phyloP scores from a whole-genome alignment of 257 asterid genomes.

The Fraxinus quadrangulata region DNA sequence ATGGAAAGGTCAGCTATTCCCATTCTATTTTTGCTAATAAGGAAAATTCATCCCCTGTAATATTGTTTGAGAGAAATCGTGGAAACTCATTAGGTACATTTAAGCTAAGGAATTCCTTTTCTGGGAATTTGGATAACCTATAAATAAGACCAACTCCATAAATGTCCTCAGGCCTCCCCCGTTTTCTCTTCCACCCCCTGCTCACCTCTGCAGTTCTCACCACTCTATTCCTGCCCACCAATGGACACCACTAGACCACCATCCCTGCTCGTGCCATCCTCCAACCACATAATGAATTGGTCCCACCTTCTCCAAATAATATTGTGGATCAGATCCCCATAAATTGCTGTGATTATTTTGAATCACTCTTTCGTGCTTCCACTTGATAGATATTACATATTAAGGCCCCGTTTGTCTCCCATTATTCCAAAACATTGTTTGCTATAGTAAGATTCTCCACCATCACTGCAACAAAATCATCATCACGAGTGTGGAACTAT shows the following conservation, averaged over 20 bases:
- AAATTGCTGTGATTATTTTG: background rate
- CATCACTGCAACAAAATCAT: background rate
- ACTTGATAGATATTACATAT: background rate
- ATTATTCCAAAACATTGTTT: too few species aligned
- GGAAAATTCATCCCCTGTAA: background rate
- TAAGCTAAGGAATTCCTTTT: background rate
- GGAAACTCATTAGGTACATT: background rate
- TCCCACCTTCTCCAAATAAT: background rate
- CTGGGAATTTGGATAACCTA: background rate
- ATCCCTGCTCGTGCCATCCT: background rate
- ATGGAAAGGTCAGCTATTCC: background rate
- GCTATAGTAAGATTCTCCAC: too few species aligned
- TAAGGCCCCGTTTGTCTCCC: background rate
- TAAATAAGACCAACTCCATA: background rate
- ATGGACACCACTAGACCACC: background rate
- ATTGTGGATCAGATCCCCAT: background rate
- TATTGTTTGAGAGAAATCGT: background rate
- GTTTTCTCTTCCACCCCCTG: too few species aligned
- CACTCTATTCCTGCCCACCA: background rate
- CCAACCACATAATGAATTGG: background rate
- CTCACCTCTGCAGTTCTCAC: background rate
- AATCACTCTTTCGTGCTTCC: background rate
- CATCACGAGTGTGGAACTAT: background rate
- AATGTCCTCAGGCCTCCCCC: background rate
- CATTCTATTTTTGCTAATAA: background rate